phyloP scores from a whole-genome alignment of 306 rosid genomes.

The Prinsepia uniflora region DNA sequence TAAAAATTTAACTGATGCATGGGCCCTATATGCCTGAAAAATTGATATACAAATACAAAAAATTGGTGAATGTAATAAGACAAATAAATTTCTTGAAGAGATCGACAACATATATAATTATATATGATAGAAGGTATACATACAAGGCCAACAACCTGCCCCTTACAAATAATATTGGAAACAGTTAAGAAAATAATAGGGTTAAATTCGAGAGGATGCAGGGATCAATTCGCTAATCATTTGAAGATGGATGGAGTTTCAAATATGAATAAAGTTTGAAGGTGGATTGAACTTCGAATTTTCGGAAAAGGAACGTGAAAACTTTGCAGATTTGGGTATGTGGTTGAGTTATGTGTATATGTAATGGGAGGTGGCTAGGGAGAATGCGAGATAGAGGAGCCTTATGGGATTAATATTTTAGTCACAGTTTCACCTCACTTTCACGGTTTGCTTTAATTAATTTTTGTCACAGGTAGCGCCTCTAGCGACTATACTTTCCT shows the following conservation, averaged over 20 bases:
- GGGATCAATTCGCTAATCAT: too few species aligned
- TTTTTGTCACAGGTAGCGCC: constrained; percentile 80
- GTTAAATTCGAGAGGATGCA: too few species aligned
- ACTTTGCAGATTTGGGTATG: background rate
- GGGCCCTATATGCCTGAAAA: constrained; percentile 13
- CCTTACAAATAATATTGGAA: too few species aligned
- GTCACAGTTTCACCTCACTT: constrained; percentile 54
- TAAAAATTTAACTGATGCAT: background rate
- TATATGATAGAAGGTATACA: background rate
- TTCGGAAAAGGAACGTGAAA: background rate
- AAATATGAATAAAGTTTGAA: too few species aligned
- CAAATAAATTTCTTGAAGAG: background rate
- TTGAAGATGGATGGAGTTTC: too few species aligned
- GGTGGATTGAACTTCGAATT: background rate
- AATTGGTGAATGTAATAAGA: background rate
- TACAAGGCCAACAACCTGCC: background rate
- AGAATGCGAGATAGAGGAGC: constrained; percentile 29
- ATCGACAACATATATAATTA: background rate
- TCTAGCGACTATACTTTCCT: constrained; percentile 27
- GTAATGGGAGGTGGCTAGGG: constrained; percentile 11
- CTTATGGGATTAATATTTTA: constrained; percentile 29
- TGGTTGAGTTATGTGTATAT: background rate
- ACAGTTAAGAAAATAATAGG: too few species aligned
- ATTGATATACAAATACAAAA: background rate
- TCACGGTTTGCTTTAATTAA: constrained; percentile 55